Conservation (phyloP, 768 basidiomycete genomes). For the Calocybe gangraenosa region DNA sequence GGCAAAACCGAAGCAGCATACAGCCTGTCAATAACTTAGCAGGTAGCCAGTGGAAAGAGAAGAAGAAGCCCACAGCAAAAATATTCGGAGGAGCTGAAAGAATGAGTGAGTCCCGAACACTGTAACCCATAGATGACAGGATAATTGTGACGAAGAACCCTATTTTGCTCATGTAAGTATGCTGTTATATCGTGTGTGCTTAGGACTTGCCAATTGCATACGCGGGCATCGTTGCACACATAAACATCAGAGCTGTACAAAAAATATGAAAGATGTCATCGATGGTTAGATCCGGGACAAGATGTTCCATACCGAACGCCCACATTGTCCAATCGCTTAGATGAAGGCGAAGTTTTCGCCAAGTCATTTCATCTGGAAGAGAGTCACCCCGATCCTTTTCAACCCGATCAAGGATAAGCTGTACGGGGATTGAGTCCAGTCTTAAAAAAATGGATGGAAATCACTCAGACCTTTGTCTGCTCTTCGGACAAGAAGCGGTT, state of each 20-base stretch:
- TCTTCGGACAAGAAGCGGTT: constrained; percentile 30
- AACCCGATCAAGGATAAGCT: constrained; percentile 25
- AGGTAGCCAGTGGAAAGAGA: constrained; percentile 1
- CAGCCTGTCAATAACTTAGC: constrained; percentile 19
- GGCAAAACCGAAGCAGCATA: constrained; percentile 32
- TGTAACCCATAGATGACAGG: constrained; percentile 30
- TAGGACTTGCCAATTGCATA: constrained; percentile 26
- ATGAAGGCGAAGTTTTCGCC: constrained; percentile 27
- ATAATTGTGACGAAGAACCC: constrained; percentile 32
- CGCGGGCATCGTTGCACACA: constrained; percentile 32
- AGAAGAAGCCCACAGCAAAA: constrained; percentile 21
- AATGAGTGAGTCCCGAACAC: constrained; percentile 23
- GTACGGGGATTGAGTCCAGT: neutral
- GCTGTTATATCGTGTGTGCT: neutral
- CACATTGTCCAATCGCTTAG: constrained; percentile 34
- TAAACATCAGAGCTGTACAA: constrained; percentile 31
- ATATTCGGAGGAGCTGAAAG: constrained; percentile 32
- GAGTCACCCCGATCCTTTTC: constrained; percentile 35
- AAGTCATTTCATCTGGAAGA: constrained; percentile 28
- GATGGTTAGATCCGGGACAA: too few relatives aligned
- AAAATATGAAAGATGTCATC: neutral
- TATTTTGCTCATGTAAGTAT: neutral
- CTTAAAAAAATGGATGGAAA: neutral
- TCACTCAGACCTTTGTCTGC: constrained; percentile 26
- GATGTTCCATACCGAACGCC: constrained; percentile 25